phyloP scores from a whole-genome alignment of 805 yeast species.

The Metschnikowia matae region DNA sequence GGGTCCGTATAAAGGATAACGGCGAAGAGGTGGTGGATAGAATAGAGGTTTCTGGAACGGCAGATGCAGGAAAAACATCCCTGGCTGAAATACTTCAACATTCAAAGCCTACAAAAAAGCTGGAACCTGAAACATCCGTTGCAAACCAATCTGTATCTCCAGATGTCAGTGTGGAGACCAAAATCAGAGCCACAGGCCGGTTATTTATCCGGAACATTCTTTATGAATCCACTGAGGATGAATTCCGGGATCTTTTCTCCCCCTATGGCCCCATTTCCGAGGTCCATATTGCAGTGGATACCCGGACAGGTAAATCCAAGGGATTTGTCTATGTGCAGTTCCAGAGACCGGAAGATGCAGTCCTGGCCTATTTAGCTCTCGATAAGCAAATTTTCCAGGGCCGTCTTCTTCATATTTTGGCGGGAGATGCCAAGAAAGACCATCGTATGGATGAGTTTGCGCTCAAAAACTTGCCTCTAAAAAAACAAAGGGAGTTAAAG shows the following conservation, averaged over 20 bases:
- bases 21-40: slow-evolving; percentile 12
- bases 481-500: slow-evolving; percentile 83
- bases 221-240: slow-evolving; percentile 75
- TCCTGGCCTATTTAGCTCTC: slow-evolving; percentile 62
- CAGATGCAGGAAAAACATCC: no score
- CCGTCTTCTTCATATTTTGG: slow-evolving; percentile 80
- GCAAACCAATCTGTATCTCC: no score
- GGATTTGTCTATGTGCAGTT: slow-evolving; percentile 89
- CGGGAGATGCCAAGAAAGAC: slow-evolving; percentile 77
- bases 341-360: slow-evolving; percentile 65
- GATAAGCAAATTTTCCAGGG: slow-evolving; percentile 95
- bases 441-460: slow-evolving; percentile 89
- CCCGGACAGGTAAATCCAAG: slow-evolving; percentile 84
- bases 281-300: slow-evolving; percentile 89
- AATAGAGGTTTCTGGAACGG: no score
- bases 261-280: slow-evolving; percentile 74
- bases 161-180: slow-evolving; percentile 28
- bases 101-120: no score
- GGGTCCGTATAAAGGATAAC: slow-evolving; percentile 57
- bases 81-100: no score
- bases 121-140: no score
- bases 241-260: slow-evolving; percentile 61
- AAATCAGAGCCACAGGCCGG: slow-evolving; percentile 69
- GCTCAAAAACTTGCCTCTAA: slow-evolving; percentile 82
- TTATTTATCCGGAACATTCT: slow-evolving; percentile 83